These are phyloP conservation scores for Lipomyces yamanashiensis DNA, from an alignment of 805 yeast species.

Conservation along the genomic window DNA sequence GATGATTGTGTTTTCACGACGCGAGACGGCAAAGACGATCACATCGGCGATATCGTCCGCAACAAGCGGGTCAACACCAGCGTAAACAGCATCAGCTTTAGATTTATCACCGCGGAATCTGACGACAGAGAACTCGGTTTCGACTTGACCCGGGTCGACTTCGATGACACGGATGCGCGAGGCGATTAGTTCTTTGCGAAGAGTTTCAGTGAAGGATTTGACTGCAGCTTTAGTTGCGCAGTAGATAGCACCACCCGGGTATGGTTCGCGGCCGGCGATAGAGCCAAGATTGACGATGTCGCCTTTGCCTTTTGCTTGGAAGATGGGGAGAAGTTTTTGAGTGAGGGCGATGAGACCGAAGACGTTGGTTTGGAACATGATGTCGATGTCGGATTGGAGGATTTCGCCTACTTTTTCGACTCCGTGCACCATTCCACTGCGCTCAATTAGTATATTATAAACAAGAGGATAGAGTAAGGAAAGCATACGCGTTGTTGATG, in stretches of 20 bases:
- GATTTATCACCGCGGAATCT: conserved; percentile 59
- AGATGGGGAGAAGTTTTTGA: conserved; percentile 72
- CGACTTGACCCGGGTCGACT: conserved; percentile 79
- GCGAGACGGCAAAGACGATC: conserved; percentile 67
- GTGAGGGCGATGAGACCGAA: conserved; percentile 83
- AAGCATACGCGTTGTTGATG: conserved; percentile 60
- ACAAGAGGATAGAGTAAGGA: neutral
- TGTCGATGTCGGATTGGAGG: conserved; percentile 62
- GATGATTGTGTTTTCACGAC: conserved; percentile 72
- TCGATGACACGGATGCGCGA: conserved; percentile 73
- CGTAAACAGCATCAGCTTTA: conserved; percentile 68
- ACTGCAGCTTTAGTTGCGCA: conserved; percentile 72
- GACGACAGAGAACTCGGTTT: conserved; percentile 67
- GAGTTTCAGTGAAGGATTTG: conserved; percentile 58
- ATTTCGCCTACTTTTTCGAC: conserved; percentile 75
- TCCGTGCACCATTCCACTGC: conserved; percentile 68
- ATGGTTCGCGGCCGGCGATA: conserved; percentile 72
- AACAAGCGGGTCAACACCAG: conserved; percentile 68
- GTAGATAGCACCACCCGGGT: conserved; percentile 71
- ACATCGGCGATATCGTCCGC: conserved; percentile 79
- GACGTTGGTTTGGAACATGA: conserved; percentile 86
- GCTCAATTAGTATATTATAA: no score
- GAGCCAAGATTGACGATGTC: conserved; percentile 71
- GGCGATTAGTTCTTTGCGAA: conserved; percentile 74
- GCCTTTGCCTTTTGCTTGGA: conserved; percentile 67